phyloP scores from a whole-genome alignment of 371 early-diverging fungal genomes.

The Mucor saturninus region DNA sequence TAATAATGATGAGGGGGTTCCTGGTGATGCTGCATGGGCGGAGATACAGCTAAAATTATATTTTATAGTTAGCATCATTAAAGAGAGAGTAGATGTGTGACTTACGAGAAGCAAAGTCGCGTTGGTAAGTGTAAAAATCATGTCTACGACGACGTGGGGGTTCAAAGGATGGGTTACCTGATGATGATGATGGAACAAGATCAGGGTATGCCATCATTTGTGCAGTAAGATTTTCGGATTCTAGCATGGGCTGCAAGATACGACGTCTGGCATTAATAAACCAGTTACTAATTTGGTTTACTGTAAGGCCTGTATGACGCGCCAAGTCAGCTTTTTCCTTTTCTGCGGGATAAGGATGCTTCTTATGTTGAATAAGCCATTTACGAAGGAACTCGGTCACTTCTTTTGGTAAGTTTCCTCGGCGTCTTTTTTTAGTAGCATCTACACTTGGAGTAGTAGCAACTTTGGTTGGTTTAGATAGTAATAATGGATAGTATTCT shows the following conservation, averaged over 20 bases:
- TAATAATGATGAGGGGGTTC: neutral
- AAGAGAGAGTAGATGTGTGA: neutral
- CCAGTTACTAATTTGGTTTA: conserved; percentile 90
- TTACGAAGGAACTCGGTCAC: conserved; percentile 69
- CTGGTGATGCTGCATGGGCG: conserved; percentile 6
- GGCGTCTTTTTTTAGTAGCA: conserved; percentile 45
- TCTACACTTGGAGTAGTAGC: neutral
- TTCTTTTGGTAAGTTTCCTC: conserved; percentile 68
- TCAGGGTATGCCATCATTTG: conserved; percentile 36
- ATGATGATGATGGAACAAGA: conserved; percentile 2
- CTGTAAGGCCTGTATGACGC: conserved; percentile 67
- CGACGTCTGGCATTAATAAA: conserved; percentile 89
- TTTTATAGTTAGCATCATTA: neutral
- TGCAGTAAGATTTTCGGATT: conserved; percentile 39
- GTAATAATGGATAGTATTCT: neutral
- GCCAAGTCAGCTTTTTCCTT: conserved; percentile 75
- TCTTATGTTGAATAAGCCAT: conserved; percentile 81
- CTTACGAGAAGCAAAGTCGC: conserved; percentile 14
- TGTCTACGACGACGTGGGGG: conserved; percentile 16
- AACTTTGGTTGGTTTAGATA: conserved; percentile 9
- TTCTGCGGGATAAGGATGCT: conserved; percentile 85
- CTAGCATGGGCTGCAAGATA: conserved; percentile 60
- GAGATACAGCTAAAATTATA: neutral
- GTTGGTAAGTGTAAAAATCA: conserved; percentile 21
- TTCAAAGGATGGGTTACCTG: neutral